A percentile compares a stretch with the other conserved stretches of the same genome.
These are phyloP conservation scores for Exophiala lecanii-corni DNA, from an alignment of 2,329 filamentous ascomycete species.

Conservation along the genomic window DNA sequence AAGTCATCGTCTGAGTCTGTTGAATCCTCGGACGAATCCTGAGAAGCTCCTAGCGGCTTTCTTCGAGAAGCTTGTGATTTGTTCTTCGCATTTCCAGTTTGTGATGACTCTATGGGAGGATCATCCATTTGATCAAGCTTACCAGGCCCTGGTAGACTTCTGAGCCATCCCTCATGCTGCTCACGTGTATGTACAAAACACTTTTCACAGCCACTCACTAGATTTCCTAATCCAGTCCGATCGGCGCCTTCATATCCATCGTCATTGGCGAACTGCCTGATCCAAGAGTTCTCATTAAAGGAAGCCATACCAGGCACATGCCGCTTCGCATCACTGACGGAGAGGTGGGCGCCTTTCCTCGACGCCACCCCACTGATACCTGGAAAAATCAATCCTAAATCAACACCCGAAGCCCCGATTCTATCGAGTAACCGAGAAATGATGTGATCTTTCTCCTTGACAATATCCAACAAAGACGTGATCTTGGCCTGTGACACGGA, in stretches of 20 bases:
- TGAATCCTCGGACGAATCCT: conserved; percentile 4
- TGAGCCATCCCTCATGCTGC: conserved; percentile 19
- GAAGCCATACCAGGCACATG: conserved; percentile 51
- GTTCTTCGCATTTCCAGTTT: no score
- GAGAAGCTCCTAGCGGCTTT: no score
- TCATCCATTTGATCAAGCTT: background rate
- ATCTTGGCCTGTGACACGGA: conserved; percentile 46
- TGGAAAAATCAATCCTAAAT: conserved; percentile 55
- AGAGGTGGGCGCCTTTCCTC: conserved; percentile 43
- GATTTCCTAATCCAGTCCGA: conserved; percentile 13
- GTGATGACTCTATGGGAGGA: no score
- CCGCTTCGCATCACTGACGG: conserved; percentile 45
- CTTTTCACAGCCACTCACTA: conserved; percentile 20
- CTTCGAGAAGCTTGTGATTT: no score
- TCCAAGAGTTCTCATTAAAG: conserved; percentile 50
- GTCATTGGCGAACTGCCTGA: conserved; percentile 26
- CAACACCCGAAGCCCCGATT: conserved; percentile 52
- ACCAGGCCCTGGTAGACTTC: conserved; percentile 7
- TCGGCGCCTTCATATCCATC: conserved; percentile 21
- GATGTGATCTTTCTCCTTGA: conserved; percentile 56
- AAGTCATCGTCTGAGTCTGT: conserved; percentile 24
- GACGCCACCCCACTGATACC: conserved; percentile 44
- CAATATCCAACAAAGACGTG: conserved; percentile 43
- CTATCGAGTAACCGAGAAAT: conserved; percentile 56
- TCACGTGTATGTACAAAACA: conserved; percentile 17